Base-by-base conservation (phyloP, 1,284 basidiomycete genomes). In the Mycena sp. region DNA sequence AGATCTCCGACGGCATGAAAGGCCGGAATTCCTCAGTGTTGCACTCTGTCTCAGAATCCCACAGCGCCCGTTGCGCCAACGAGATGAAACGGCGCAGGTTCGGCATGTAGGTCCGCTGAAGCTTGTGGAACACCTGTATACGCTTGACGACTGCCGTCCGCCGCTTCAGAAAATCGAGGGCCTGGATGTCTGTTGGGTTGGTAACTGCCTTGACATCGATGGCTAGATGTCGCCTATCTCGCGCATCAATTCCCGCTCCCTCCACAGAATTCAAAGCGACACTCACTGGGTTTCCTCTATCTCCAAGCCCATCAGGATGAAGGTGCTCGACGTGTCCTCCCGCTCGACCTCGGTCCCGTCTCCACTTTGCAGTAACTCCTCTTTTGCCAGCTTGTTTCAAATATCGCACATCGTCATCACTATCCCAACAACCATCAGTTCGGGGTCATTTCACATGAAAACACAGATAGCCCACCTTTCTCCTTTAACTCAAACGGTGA, bases 1-100 rank as follows among this genome's bases (percentile, higher is more conserved):
- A 25, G 9, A 61, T 61, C 25, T 61, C 59, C 11, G 41, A 61
- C 22, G 59, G 59, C 59, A 61, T 41, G 39, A 61, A 46, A 5
- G 46, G 59, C n/a, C 59, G 59, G 13, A 61, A 5, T 1, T 4
- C 22, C 22, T 61, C 41, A 1, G 41, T 22, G 1, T 61, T 22
- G 59, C 41, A 14, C 10, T 61, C 59, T 2, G 56, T 14, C 39
- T 61, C 50, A 8, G 54, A 55, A 16, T 55, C 54, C 52, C 54
- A 55, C 25, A 34, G 25, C 25, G 25, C 54, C 3, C 54, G 30
- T 5, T 55, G 54, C 25, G 4, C 41, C 41, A 44, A 10, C 50
- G 22, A n/a, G n/a, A 52, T 10, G n/a, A 22, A 52, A 4, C n/a
- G 20, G n/a, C 50, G n/a, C 50, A 52, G 10, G 20, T 52, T 22